Conservation (phyloP, 1,284 basidiomycete genomes). For the Irpex sp. region DNA sequence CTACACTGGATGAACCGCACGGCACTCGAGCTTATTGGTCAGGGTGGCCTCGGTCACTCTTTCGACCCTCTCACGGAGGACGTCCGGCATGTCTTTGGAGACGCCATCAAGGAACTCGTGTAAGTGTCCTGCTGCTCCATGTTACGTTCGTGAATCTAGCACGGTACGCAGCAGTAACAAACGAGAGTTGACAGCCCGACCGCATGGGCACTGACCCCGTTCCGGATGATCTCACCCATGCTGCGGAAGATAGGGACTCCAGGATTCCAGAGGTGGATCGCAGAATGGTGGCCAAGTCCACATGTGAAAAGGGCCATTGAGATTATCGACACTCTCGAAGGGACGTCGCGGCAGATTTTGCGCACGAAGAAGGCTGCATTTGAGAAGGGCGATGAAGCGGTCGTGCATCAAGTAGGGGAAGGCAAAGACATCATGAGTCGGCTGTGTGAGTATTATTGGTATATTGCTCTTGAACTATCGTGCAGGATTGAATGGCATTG, state of each 20-base stretch:
- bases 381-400: slow-evolving; percentile 22
- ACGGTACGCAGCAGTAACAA: no score
- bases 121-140: slow-evolving; percentile 12
- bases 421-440: slow-evolving; percentile 30
- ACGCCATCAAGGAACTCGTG: slow-evolving; percentile 28
- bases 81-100: slow-evolving; percentile 21
- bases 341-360: slow-evolving; percentile 1
- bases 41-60: slow-evolving; percentile 33
- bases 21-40: slow-evolving; percentile 35
- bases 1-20: slow-evolving; percentile 31
- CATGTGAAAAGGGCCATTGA: background rate
- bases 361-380: slow-evolving; percentile 13
- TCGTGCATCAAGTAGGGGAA: slow-evolving; percentile 24
- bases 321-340: slow-evolving; percentile 4
- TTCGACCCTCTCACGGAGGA: slow-evolving; percentile 29
- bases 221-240: background rate
- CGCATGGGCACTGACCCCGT: background rate
- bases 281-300: background rate
- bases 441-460: slow-evolving; percentile 19
- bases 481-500: no score
- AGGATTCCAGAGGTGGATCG: slow-evolving; percentile 10
- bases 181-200: background rate
- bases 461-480: background rate
- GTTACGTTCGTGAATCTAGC: background rate
- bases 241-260: slow-evolving; percentile 1